phyloP scores from a whole-genome alignment of 306 rosid species.

The Ziziphus jujuba region DNA sequence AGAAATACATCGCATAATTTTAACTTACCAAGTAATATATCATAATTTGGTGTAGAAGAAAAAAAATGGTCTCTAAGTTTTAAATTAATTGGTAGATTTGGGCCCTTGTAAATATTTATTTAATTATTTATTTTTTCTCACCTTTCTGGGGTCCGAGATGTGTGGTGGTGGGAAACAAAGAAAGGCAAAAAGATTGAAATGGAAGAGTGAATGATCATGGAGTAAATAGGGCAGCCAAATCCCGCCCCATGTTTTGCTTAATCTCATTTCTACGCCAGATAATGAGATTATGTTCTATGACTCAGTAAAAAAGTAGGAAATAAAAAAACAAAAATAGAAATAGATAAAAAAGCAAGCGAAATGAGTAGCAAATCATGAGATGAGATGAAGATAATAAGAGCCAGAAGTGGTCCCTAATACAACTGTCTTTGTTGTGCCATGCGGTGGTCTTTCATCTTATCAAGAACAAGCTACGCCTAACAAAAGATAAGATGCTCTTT shows the following conservation, averaged over 20 bases:
- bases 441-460: constrained; percentile 35
- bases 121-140: too few species aligned
- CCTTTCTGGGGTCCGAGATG: too few species aligned
- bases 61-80: too few species aligned
- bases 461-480: constrained; percentile 19
- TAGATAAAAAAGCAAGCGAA: neutral
- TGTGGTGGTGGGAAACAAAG: too few species aligned
- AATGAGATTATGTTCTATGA: neutral
- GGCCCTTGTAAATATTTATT: too few species aligned
- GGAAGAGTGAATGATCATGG: too few species aligned
- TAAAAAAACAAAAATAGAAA: neutral
- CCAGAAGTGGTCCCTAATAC: constrained; percentile 49
- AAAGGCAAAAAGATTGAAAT: too few species aligned
- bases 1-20: too few species aligned
- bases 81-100: too few species aligned
- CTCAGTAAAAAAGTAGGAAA: neutral
- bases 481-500: neutral
- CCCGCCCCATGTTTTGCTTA: neutral
- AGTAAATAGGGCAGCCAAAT: neutral
- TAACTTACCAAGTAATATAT: too few species aligned
- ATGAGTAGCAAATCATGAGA: constrained; percentile 24
- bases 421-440: constrained; percentile 31
- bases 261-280: neutral
- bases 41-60: too few species aligned
- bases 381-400: constrained; percentile 3